phyloP scores from a whole-genome alignment of 164 flowering plant genomes.

The Nymphaea thermarum region DNA sequence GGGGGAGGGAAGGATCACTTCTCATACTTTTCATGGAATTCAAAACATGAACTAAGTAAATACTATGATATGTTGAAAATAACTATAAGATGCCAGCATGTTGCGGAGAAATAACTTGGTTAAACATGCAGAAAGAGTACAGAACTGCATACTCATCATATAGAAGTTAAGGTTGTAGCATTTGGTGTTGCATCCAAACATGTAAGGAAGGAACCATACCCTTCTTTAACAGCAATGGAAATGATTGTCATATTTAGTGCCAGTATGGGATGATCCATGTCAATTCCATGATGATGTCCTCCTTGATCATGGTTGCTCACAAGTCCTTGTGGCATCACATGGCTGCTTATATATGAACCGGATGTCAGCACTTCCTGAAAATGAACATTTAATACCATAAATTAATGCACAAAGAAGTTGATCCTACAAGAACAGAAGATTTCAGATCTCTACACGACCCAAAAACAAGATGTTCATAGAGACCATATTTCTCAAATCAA shows the following conservation, averaged over 20 bases:
- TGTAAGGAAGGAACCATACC: conserved; percentile 27
- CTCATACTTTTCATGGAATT: too few species aligned
- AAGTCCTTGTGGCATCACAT: conserved; percentile 33
- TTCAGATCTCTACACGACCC: too few species aligned
- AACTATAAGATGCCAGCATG: too few species aligned
- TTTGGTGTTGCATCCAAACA: neutral
- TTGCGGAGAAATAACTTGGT: neutral
- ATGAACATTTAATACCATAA: neutral
- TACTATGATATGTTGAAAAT: too few species aligned
- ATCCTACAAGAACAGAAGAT: too few species aligned
- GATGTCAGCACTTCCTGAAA: conserved; percentile 53
- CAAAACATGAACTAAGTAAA: too few species aligned
- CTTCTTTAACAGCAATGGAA: conserved; percentile 77
- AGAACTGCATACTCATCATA: neutral
- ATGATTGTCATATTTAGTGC: conserved; percentile 76
- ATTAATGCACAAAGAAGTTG: too few species aligned
- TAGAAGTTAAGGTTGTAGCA: neutral
- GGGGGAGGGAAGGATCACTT: too few species aligned
- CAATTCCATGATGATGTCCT: conserved; percentile 79
- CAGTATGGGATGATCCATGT: conserved; percentile 77
- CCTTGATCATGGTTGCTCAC: conserved; percentile 30
- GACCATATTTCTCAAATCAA: too few species aligned
- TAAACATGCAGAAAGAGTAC: neutral
- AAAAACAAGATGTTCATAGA: too few species aligned
- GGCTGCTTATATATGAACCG: conserved; percentile 40